Evolutionary conservation across 768 basidiomycete genomes (phyloP).

Genomic region (Russula virescens): DNA sequence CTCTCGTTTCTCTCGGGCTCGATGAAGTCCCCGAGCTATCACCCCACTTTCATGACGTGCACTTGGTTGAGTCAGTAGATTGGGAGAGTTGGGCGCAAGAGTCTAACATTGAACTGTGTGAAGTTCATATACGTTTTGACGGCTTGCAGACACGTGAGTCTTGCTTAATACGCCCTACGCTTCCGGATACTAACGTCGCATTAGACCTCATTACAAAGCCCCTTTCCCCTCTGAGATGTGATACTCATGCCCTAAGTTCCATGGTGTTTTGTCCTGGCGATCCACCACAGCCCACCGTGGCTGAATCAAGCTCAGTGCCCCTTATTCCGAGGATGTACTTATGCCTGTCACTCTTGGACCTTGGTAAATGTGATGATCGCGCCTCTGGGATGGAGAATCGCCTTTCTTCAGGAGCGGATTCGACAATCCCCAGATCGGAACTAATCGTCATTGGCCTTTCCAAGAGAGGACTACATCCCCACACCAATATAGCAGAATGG

Average conservation of each 20-base stretch:
- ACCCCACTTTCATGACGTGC: constrained; percentile 7
- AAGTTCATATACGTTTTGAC: constrained; percentile 22
- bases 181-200: background rate
- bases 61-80: constrained; percentile 14
- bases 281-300: background rate
- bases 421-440: constrained; percentile 35
- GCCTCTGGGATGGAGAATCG: background rate
- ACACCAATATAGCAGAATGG: constrained; percentile 9
- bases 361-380: constrained; percentile 14
- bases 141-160: constrained; percentile 15
- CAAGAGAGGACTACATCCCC: background rate
- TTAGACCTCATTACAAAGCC: constrained; percentile 17
- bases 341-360: constrained; percentile 18
- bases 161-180: background rate
- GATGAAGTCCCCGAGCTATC: constrained; percentile 12
- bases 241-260: constrained; percentile 14
- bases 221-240: constrained; percentile 16
- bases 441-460: constrained; percentile 28
- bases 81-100: constrained; percentile 24
- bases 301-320: background rate
- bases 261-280: constrained; percentile 17
- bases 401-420: constrained; percentile 28
- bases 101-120: constrained; percentile 19
- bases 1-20: constrained; percentile 11
- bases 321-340: constrained; percentile 18